These are phyloP conservation scores for Exsudoporus floridanus DNA, from an alignment of 1,284 basidiomycete species.

Conservation along the genomic window DNA sequence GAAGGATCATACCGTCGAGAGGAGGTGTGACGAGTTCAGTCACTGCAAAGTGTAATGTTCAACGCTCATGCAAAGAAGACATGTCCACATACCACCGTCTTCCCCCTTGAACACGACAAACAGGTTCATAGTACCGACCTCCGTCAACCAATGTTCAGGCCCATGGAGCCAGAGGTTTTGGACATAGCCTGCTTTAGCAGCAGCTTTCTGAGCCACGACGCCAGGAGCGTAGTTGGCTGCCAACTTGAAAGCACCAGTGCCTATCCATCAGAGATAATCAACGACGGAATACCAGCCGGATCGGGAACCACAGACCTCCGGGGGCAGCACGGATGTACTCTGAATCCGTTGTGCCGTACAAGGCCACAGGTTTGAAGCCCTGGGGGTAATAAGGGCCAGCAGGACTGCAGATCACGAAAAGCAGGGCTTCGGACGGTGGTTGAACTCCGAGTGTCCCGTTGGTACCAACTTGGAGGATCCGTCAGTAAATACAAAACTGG, in stretches of 20 bases:
- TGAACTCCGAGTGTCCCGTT: slow-evolving; percentile 87
- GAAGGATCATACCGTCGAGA: slow-evolving; percentile 93
- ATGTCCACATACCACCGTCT: slow-evolving; percentile 59
- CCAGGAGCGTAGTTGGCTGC: slow-evolving; percentile 91
- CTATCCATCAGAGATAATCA: slow-evolving; percentile 35
- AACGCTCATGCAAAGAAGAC: neutral
- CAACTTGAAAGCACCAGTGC: slow-evolving; percentile 89
- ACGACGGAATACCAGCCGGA: neutral
- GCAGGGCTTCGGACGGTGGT: slow-evolving; percentile 84
- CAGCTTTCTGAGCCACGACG: slow-evolving; percentile 85
- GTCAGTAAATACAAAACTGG: slow-evolving; percentile 1
- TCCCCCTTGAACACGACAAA: slow-evolving; percentile 81
- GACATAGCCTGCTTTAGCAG: slow-evolving; percentile 82
- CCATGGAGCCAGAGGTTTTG: slow-evolving; percentile 97
- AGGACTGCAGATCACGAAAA: slow-evolving; percentile 93
- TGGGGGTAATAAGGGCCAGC: slow-evolving; percentile 94
- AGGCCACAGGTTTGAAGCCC: slow-evolving; percentile 94
- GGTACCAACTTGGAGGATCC: slow-evolving; percentile 70
- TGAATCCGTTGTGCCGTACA: slow-evolving; percentile 78
- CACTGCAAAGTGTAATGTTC: slow-evolving; percentile 37
- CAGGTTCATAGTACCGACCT: slow-evolving; percentile 97
- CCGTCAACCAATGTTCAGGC: slow-evolving; percentile 82
- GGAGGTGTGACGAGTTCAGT: slow-evolving; percentile 89
- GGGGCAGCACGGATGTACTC: slow-evolving; percentile 88
- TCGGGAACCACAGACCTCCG: slow-evolving; percentile 62